Conservation (phyloP, 2,329 filamentous ascomycete species). For the Geosmithia flava region DNA sequence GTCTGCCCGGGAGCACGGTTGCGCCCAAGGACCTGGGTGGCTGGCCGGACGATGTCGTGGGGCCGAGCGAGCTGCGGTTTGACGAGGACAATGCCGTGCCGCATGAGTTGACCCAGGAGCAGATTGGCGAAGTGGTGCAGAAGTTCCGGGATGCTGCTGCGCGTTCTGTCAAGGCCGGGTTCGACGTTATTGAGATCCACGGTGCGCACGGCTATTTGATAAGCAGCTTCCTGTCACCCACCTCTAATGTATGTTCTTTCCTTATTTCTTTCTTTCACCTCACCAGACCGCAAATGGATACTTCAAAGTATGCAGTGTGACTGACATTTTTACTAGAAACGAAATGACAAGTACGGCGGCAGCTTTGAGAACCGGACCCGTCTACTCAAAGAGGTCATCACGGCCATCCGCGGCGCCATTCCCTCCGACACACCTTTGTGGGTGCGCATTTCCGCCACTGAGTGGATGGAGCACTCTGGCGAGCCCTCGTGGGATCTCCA, state of each 20-base stretch:
- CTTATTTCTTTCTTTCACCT: conserved; percentile 42
- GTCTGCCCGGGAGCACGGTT: neutral
- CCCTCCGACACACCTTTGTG: conserved; percentile 43
- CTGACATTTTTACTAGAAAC: conserved; percentile 21
- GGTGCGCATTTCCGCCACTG: conserved; percentile 47
- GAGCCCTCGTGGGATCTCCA: conserved; percentile 54
- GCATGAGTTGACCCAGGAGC: neutral
- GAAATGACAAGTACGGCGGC: conserved; percentile 55
- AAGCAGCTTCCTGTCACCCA: neutral
- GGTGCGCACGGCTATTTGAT: neutral
- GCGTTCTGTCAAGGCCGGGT: neutral
- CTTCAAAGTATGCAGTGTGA: neutral
- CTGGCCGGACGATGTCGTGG: neutral
- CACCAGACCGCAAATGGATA: conserved; percentile 36
- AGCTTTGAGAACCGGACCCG: conserved; percentile 53
- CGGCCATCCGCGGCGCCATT: conserved; percentile 36
- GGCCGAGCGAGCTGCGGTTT: neutral
- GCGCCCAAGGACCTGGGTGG: neutral
- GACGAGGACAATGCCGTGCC: neutral
- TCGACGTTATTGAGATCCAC: neutral
- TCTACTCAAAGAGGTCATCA: conserved; percentile 41
- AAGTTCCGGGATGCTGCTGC: too few relatives aligned
- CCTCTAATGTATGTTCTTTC: conserved; percentile 37
- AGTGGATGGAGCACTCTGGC: conserved; percentile 42
- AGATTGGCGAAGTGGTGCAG: too few relatives aligned